Base-by-base conservation (phyloP, 1,284 basidiomycete genomes). In the Singerocomus inundabilis region DNA sequence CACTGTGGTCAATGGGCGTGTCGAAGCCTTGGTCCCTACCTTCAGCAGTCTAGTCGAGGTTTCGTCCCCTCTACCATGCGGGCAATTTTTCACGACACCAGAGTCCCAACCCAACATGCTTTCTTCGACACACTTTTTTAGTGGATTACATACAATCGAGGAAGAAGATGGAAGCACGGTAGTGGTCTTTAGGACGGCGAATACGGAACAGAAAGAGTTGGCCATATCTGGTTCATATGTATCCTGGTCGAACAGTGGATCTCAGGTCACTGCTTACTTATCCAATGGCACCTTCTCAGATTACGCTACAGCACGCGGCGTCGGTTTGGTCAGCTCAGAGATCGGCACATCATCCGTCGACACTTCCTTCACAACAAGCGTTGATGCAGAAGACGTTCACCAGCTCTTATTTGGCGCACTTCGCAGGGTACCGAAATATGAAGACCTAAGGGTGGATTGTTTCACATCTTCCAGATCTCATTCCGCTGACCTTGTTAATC, bases 331-430 rank as follows among this genome's bases (percentile, higher is more conserved):
- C 32, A 6, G 5, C 26, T 52, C 47, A 26, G 49, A 39, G n/a
- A 36, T 18, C 12, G 40, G 24, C 25, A 15, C 35, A 13, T 52
- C 43, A 11, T 31, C 31, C 30, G 30, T 25, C 8, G 29, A 48
- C 28, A 56, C 60, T 32, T 62, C 60, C 18, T 44, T 61, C 5
- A 60, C 49, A 30, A 64, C 63, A 16, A 64, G 60, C 24, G 40
- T 66, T 7, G 48, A 61, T 31, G 24, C 38, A 15, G 50, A 36
- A 15, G 46, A 52, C 9, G 39, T n/a, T 32, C 32, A 15, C 25
- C 46, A 32, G 12, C 32, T 12, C 8, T 51, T 21, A 21, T 30
- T 40, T 1, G 29, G 16, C 9, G 15, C 25, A 25, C 30, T 28
- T 44, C 62, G 62, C 39, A 58, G 57, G 28, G 44, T 66, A 2